phyloP scores from a whole-genome alignment of 345 rosid species.

The Gossypium stocksii region DNA sequence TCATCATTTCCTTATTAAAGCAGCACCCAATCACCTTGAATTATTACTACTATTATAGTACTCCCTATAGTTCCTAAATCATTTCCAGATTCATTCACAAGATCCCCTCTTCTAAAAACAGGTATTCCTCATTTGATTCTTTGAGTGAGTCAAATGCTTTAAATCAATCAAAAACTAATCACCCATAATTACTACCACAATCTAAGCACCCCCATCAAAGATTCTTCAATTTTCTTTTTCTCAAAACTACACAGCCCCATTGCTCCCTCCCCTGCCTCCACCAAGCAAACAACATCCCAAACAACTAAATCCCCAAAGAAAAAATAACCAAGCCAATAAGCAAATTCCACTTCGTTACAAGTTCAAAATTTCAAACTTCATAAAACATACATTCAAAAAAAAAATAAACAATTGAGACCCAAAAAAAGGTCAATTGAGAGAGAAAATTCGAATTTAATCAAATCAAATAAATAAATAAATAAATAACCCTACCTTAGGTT shows the following conservation, averaged over 20 bases:
- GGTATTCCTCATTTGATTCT: not conserved
- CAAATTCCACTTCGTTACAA: not conserved
- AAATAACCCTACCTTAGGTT: not conserved
- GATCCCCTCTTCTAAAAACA: not conserved
- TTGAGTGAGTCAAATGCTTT: not conserved
- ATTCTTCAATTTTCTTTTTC: not conserved
- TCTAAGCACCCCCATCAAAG: not conserved
- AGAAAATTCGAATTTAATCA: not conserved
- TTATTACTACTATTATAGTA: not conserved
- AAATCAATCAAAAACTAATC: conserved; percentile 1
- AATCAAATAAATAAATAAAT: conserved; percentile 1
- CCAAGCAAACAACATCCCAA: not conserved
- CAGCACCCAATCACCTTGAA: not conserved
- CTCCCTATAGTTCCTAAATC: not conserved
- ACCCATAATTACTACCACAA: not conserved
- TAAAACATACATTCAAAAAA: not conserved
- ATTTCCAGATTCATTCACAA: not conserved
- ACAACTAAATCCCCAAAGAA: not conserved
- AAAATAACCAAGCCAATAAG: not conserved
- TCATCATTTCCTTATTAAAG: not conserved
- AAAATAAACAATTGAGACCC: not conserved
- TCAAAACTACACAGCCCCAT: conserved; percentile 1
- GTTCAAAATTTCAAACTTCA: not conserved
- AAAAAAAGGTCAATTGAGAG: not conserved
- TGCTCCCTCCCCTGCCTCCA: not conserved